Conservation (phyloP, 345 rosid species). For the Populus pruinosa region DNA sequence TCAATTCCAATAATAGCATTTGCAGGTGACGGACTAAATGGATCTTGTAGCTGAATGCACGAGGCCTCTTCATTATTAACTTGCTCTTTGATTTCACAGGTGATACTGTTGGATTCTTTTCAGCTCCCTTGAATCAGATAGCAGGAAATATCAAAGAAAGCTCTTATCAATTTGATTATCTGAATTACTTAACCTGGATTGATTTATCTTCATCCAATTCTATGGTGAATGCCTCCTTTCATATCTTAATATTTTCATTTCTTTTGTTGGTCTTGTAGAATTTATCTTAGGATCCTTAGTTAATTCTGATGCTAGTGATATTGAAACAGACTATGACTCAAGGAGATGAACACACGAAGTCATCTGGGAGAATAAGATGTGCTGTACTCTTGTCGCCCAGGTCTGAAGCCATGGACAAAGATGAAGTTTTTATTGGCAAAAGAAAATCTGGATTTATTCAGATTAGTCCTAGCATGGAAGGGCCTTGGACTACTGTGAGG, state of each 20-base stretch:
- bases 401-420: constrained; percentile 44
- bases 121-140: constrained; percentile 67
- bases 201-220: constrained; percentile 53
- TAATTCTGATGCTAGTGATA: constrained; percentile 13
- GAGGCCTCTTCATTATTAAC: background rate
- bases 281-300: background rate
- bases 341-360: constrained; percentile 33
- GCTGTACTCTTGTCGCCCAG: constrained; percentile 58
- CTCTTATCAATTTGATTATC: constrained; percentile 40
- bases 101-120: constrained; percentile 65
- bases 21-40: too few relatives aligned
- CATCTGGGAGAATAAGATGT: constrained; percentile 66
- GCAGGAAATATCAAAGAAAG: constrained; percentile 44
- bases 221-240: constrained; percentile 34
- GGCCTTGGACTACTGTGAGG: constrained; percentile 98
- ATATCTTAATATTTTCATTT: background rate
- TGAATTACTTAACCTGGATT: constrained; percentile 57
- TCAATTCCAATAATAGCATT: background rate
- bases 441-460: constrained; percentile 78
- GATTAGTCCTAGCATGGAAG: constrained; percentile 84
- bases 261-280: background rate
- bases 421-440: constrained; percentile 26
- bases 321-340: constrained; percentile 43
- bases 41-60: background rate
- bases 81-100: constrained; percentile 44